Evolutionary conservation across 2,329 filamentous ascomycete species (phyloP).

Genomic region (Colletotrichum sojae): DNA sequence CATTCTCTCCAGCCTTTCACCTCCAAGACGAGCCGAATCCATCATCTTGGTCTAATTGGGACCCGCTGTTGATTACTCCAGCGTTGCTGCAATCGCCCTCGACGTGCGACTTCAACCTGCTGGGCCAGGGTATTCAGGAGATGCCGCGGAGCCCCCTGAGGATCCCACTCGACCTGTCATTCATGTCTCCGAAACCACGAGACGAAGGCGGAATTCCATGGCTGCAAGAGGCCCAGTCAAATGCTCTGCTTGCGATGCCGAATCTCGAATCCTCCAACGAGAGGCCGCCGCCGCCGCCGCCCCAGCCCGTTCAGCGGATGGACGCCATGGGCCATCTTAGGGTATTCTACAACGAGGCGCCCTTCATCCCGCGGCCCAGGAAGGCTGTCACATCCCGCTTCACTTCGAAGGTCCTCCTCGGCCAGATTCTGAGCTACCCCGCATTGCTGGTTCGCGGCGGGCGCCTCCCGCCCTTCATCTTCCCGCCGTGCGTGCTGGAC

Average conservation of each 20-base stretch:
- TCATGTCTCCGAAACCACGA: neutral
- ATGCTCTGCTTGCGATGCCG: neutral
- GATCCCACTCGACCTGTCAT: neutral
- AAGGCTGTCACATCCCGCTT: slow-evolving; percentile 39
- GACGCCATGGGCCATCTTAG: neutral
- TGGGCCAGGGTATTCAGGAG: neutral
- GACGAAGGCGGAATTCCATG: neutral
- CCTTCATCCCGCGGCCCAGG: neutral
- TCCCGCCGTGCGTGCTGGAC: slow-evolving; percentile 45
- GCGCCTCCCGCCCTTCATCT: slow-evolving; percentile 48
- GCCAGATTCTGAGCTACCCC: slow-evolving; percentile 46
- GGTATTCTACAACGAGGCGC: slow-evolving; percentile 10
- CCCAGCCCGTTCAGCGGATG: neutral
- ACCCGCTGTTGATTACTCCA: neutral
- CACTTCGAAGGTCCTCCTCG: slow-evolving; percentile 43
- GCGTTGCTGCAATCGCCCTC: neutral
- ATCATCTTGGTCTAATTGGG: neutral
- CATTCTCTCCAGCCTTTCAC: neutral
- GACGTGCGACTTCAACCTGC: neutral
- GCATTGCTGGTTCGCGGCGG: slow-evolving; percentile 42
- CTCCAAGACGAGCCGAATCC: neutral
- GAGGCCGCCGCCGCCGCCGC: neutral
- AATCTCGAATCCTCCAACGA: neutral
- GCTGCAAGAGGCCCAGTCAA: neutral
- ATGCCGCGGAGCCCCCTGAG: neutral